Conservation (phyloP, 208 protist species). For the Leishmania tropica region DNA sequence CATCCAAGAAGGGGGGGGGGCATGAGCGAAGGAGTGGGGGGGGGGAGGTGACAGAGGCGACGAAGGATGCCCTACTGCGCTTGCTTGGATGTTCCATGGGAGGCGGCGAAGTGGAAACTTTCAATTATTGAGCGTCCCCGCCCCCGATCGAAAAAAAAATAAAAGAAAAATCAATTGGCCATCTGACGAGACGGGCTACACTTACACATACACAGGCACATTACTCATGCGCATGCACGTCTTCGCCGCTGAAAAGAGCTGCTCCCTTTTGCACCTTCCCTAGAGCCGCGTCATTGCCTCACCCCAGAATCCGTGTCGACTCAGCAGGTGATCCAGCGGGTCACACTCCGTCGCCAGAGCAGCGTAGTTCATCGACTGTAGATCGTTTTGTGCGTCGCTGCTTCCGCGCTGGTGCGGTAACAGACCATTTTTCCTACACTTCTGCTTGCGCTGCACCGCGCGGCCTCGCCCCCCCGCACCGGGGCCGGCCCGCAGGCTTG, state of each 20-base stretch:
- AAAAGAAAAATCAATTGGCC: background rate
- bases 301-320: constrained; percentile 43
- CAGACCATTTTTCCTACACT: background rate
- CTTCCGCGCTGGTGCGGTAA: background rate
- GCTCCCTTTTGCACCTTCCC: background rate
- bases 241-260: background rate
- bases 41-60: background rate
- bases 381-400: background rate
- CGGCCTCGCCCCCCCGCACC: background rate
- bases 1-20: background rate
- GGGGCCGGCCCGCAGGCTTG: background rate
- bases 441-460: background rate
- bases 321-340: constrained; percentile 29
- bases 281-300: constrained; percentile 23
- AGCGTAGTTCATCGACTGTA: constrained; percentile 7
- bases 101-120: background rate
- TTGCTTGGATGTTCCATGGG: background rate
- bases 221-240: background rate
- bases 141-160: background rate
- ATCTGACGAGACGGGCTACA: background rate
- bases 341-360: constrained; percentile 19
- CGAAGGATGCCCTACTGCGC: background rate
- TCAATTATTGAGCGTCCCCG: background rate
- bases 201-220: background rate
- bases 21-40: too few species aligned